phyloP scores from a whole-genome alignment of 306 rosid genomes.

The Dalbergia cochinchinensis region DNA sequence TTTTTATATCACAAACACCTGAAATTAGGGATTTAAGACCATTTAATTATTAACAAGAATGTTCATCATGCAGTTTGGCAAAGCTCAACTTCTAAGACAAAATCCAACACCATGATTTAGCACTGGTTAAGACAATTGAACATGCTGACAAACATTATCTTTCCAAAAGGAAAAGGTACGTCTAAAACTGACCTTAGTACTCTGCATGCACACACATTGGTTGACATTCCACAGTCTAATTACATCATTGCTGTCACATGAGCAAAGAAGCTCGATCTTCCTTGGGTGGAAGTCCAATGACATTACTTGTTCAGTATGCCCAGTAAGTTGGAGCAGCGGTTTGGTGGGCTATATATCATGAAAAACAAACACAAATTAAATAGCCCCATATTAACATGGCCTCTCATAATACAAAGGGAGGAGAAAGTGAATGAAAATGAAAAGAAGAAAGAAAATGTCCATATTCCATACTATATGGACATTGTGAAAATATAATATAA shows the following conservation, averaged over 20 bases:
- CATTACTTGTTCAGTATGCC: conserved; percentile 66
- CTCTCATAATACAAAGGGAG: conserved; percentile 14
- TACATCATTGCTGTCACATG: conserved; percentile 61
- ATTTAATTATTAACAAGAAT: conserved; percentile 3
- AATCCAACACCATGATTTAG: conserved; percentile 17
- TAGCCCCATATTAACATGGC: conserved; percentile 27
- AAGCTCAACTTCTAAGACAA: conserved; percentile 21
- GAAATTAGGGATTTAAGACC: neutral
- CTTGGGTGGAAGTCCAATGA: conserved; percentile 81
- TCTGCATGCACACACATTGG: conserved; percentile 38
- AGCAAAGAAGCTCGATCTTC: conserved; percentile 61
- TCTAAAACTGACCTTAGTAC: conserved; percentile 58
- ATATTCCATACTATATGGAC: conserved; percentile 18
- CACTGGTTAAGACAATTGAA: neutral
- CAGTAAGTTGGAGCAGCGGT: conserved; percentile 48
- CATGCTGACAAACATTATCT: neutral
- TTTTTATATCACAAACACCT: neutral
- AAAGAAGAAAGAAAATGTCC: conserved; percentile 18
- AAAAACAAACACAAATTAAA: conserved; percentile 28
- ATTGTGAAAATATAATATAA: conserved; percentile 29
- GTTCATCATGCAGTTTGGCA: neutral
- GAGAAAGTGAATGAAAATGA: neutral
- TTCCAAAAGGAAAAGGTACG: conserved; percentile 27
- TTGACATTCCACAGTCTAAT: conserved; percentile 64
- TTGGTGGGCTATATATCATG: conserved; percentile 53